A percentile compares a stretch with the other conserved stretches of the same genome.
Conservation (phyloP, 2,329 filamentous ascomycete genomes). For the Lachnellula cervina region DNA sequence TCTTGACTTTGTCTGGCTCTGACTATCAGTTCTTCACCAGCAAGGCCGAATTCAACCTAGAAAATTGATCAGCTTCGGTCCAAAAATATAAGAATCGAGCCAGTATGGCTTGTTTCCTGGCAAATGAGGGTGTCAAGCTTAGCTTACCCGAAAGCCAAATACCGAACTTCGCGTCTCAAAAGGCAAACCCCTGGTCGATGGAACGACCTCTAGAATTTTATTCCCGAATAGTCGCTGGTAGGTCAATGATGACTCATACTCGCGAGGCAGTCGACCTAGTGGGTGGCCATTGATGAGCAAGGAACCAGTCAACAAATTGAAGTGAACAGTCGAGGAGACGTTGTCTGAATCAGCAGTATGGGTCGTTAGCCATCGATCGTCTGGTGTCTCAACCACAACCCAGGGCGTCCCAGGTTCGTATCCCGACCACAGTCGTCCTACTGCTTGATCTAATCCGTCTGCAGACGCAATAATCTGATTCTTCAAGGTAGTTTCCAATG, state of each 20-base stretch:
- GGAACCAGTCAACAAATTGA: slow-evolving; percentile 47
- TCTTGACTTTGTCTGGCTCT: slow-evolving; percentile 3
- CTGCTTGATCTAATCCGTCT: slow-evolving; percentile 22
- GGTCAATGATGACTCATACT: slow-evolving; percentile 35
- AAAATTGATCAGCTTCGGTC: neutral
- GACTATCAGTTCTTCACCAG: slow-evolving; percentile 30
- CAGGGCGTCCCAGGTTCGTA: slow-evolving; percentile 26
- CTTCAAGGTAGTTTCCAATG: slow-evolving; percentile 17
- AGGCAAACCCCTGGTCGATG: slow-evolving; percentile 34
- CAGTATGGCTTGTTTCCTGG: slow-evolving; percentile 4
- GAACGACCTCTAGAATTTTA: slow-evolving; percentile 30
- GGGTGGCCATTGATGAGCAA: slow-evolving; percentile 49
- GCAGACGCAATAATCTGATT: slow-evolving; percentile 15
- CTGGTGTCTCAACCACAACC: slow-evolving; percentile 20
- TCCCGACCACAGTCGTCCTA: slow-evolving; percentile 26
- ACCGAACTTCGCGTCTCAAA: slow-evolving; percentile 30
- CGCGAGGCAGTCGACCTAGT: slow-evolving; percentile 40
- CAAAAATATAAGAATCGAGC: neutral
- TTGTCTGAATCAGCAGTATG: slow-evolving; percentile 10
- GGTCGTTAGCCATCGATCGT: slow-evolving; percentile 33
- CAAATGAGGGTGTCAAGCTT: neutral
- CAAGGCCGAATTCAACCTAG: slow-evolving; percentile 33
- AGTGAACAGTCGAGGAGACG: slow-evolving; percentile 33
- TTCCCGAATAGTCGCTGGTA: slow-evolving; percentile 19
- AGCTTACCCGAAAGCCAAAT: slow-evolving; percentile 25